Conservation (phyloP, 1,284 basidiomycete genomes). For the Trichosporon faecale region DNA sequence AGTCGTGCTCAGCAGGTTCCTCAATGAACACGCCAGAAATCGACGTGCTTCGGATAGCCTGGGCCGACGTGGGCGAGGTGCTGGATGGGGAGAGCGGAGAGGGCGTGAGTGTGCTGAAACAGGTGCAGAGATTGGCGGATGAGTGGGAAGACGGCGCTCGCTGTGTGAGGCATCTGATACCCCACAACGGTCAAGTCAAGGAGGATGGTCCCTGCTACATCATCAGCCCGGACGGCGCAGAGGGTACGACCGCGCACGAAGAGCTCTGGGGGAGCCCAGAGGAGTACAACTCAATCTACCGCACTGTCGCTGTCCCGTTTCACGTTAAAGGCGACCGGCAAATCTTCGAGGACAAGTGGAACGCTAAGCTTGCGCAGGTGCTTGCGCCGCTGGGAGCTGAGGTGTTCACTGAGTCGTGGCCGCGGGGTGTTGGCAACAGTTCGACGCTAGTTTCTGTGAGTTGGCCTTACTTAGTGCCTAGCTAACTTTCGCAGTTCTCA, state of each 20-base stretch:
- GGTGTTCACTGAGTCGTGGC: conserved; percentile 39
- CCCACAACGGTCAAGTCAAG: conserved; percentile 12
- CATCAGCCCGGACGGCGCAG: conserved; percentile 22
- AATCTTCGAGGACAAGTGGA: conserved; percentile 33
- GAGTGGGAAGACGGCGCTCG: conserved; percentile 30
- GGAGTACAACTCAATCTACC: conserved; percentile 29
- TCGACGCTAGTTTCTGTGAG: conserved; percentile 34
- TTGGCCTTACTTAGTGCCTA: background rate
- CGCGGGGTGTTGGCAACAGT: conserved; percentile 12
- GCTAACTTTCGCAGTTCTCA: conserved; percentile 12
- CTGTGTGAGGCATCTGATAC: conserved; percentile 35
- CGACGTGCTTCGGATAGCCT: conserved; percentile 37
- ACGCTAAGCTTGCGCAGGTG: conserved; percentile 17
- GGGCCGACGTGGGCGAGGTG: conserved; percentile 46
- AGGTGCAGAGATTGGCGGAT: conserved; percentile 27
- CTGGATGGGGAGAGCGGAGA: conserved; percentile 32
- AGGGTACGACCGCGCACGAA: conserved; percentile 15
- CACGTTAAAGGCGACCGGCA: conserved; percentile 24
- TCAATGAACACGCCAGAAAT: conserved; percentile 26
- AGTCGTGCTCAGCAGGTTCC: background rate
- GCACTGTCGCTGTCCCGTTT: conserved; percentile 34
- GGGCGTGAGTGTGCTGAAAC: background rate
- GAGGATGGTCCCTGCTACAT: conserved; percentile 33
- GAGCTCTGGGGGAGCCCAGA: conserved; percentile 12
- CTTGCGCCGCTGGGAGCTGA: conserved; percentile 34